These are phyloP conservation scores for Buxus sempervirens DNA, from an alignment of 164 flowering plant genomes.

Conservation along the genomic window DNA sequence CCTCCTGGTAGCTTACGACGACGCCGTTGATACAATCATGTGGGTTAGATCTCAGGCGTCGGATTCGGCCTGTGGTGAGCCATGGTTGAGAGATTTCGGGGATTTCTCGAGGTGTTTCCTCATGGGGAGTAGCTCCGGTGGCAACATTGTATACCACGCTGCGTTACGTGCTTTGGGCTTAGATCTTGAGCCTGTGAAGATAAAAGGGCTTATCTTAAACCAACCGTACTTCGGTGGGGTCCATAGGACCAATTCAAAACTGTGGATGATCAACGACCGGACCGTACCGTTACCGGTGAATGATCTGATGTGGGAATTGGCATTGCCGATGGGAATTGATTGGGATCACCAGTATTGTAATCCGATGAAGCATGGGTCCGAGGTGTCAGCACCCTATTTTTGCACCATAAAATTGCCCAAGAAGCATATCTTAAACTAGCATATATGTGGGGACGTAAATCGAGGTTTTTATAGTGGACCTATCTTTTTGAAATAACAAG, in stretches of 20 bases:
- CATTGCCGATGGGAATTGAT: constrained; percentile 46
- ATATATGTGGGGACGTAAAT: too few species aligned
- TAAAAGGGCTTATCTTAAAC: constrained; percentile 48
- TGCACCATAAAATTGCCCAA: too few species aligned
- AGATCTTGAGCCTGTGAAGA: constrained; percentile 33
- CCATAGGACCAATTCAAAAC: constrained; percentile 51
- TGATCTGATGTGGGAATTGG: constrained; percentile 51
- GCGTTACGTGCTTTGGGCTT: constrained; percentile 30
- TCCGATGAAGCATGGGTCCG: constrained; percentile 17
- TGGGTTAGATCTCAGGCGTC: constrained; percentile 42
- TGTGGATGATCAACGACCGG: constrained; percentile 21
- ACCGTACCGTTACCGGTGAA: constrained; percentile 33
- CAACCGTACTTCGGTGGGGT: constrained; percentile 54
- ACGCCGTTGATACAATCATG: constrained; percentile 45
- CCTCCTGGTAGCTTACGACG: constrained; percentile 68
- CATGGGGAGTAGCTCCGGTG: constrained; percentile 69
- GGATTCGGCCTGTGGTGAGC: constrained; percentile 24
- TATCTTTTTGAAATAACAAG: too few species aligned
- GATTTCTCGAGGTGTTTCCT: constrained; percentile 49
- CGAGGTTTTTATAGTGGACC: too few species aligned
- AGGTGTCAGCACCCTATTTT: too few species aligned
- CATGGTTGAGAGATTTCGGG: constrained; percentile 41
- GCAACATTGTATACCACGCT: constrained; percentile 50
- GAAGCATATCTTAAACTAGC: too few species aligned
- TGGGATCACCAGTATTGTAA: constrained; percentile 58